Conservation (phyloP, 805 yeast genomes). For the Pichia cabralensis region DNA sequence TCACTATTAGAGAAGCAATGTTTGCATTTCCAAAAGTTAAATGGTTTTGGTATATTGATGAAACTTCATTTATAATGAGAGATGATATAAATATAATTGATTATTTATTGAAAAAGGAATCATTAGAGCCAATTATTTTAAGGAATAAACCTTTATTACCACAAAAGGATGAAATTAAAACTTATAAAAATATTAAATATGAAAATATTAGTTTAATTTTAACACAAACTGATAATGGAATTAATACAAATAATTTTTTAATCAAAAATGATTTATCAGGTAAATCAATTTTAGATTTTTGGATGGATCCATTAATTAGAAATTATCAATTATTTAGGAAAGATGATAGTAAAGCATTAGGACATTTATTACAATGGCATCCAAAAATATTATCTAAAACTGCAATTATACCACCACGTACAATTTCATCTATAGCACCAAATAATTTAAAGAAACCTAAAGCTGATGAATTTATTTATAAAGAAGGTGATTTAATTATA, state of each 20-base stretch:
- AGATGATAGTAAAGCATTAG: constrained; percentile 57
- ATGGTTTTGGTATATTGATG: constrained; percentile 82
- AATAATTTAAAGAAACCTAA: neutral
- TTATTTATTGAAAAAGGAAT: constrained; percentile 50
- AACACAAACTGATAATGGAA: constrained; percentile 56
- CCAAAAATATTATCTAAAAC: constrained; percentile 67
- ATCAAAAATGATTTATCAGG: constrained; percentile 56
- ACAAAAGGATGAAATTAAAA: constrained; percentile 55
- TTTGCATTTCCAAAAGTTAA: constrained; percentile 86
- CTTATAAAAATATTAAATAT: constrained; percentile 52
- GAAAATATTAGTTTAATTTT: constrained; percentile 48
- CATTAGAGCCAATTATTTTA: constrained; percentile 52
- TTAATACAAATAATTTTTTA: constrained; percentile 66
- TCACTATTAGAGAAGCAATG: constrained; percentile 77
- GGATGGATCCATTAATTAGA: constrained; percentile 67
- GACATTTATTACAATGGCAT: constrained; percentile 95
- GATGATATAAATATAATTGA: constrained; percentile 48
- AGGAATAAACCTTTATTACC: constrained; percentile 68
- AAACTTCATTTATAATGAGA: constrained; percentile 69
- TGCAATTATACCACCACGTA: constrained; percentile 47
- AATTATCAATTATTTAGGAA: constrained; percentile 51
- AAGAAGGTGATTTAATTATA: constrained; percentile 58
- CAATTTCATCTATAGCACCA: constrained; percentile 1
- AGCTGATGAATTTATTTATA: constrained; percentile 36
- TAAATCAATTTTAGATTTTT: constrained; percentile 62